Conservation (phyloP, 768 basidiomycete species). For the Pleurotus salmoneostramineus region DNA sequence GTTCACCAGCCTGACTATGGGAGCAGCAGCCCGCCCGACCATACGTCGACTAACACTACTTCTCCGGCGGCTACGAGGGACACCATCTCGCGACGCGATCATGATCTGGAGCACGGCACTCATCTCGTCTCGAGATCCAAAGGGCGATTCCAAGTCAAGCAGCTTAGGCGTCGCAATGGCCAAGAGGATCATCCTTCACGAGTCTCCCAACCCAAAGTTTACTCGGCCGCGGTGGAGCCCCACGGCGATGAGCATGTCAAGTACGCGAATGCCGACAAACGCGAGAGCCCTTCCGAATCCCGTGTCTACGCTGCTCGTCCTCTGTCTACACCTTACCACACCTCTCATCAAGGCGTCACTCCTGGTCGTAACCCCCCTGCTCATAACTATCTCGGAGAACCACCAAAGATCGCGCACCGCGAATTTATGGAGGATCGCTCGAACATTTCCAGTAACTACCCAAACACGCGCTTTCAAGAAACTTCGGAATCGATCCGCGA, state of each 20-base stretch:
- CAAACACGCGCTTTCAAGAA: not conserved
- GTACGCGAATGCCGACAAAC: not conserved
- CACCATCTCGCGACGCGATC: not conserved
- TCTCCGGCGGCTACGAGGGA: not conserved
- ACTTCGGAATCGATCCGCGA: slow-evolving; percentile 2
- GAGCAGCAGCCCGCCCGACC: not conserved
- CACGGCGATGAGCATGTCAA: not conserved
- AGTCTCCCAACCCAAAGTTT: not conserved
- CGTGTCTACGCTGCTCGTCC: not conserved
- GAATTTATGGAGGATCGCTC: not conserved
- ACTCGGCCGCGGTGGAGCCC: not conserved
- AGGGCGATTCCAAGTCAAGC: slow-evolving; percentile 1
- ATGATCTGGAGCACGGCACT: not conserved
- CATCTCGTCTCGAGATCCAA: not conserved
- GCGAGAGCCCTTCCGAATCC: not conserved
- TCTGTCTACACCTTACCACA: not conserved
- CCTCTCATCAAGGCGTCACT: not conserved
- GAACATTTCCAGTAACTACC: not conserved
- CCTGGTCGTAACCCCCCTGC: too few species aligned
- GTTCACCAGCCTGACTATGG: not conserved
- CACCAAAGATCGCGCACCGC: not conserved
- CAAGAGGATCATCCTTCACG: not conserved
- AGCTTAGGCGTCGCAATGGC: not conserved
- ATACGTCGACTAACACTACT: not conserved
- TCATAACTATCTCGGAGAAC: not conserved